phyloP scores from a whole-genome alignment of 305 asterid genomes.

The Solanum hybrid region DNA sequence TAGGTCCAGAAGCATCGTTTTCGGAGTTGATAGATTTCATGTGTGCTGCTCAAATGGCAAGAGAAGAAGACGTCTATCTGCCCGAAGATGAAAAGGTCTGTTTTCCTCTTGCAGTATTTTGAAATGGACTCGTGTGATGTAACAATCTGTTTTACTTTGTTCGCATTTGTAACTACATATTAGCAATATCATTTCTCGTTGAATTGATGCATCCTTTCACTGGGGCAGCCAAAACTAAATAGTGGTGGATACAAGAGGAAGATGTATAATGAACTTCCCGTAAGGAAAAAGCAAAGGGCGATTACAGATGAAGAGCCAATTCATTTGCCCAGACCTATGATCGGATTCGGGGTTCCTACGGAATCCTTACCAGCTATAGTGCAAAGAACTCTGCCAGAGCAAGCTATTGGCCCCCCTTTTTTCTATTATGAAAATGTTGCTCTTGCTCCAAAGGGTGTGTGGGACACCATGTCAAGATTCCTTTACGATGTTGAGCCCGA shows the following conservation, averaged over 20 bases:
- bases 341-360: constrained; percentile 70
- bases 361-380: constrained; percentile 8
- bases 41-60: constrained; percentile 77
- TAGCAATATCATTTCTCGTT: background rate
- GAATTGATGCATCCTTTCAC: background rate
- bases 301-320: constrained; percentile 22
- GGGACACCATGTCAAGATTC: constrained; percentile 71
- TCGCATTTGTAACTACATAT: background rate
- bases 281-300: constrained; percentile 25
- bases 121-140: background rate
- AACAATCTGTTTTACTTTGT: background rate
- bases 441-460: constrained; percentile 84
- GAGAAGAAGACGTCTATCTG: constrained; percentile 41
- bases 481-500: constrained; percentile 65
- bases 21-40: constrained; percentile 55
- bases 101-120: background rate
- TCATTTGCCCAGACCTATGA: constrained; percentile 81
- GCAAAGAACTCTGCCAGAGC: constrained; percentile 43
- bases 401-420: constrained; percentile 63
- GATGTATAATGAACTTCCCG: constrained; percentile 18
- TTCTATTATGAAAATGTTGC: constrained; percentile 95
- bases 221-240: constrained; percentile 34
- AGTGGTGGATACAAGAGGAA: constrained; percentile 42
- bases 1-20: constrained; percentile 62
- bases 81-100: constrained; percentile 55